A percentile compares a stretch with the other conserved stretches of the same genome.
Conservation (phyloP, 2,329 filamentous ascomycete species). For the Phaeosphaeria sp. region DNA sequence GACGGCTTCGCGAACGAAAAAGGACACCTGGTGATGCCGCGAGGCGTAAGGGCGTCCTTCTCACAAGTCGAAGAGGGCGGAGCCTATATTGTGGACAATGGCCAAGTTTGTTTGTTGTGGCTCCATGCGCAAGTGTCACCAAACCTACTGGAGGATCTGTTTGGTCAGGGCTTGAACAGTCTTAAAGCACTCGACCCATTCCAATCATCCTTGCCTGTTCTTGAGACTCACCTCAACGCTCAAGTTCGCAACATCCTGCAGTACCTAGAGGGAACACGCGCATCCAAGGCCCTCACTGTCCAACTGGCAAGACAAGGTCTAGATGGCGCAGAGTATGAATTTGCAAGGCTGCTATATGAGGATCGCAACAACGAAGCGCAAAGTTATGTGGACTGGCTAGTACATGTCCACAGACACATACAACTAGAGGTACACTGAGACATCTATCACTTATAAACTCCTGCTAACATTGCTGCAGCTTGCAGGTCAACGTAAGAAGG, state of each 20-base stretch:
- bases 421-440: slow-evolving; percentile 71
- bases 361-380: slow-evolving; percentile 97
- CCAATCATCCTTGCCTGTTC: slow-evolving; percentile 76
- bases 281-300: slow-evolving; percentile 85
- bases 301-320: slow-evolving; percentile 91
- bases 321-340: slow-evolving; percentile 96
- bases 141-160: slow-evolving; percentile 87
- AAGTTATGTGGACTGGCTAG: slow-evolving; percentile 98
- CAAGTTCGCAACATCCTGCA: slow-evolving; percentile 94
- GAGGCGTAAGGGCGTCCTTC: slow-evolving; percentile 81
- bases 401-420: slow-evolving; percentile 91
- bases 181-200: slow-evolving; percentile 83
- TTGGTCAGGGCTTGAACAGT: slow-evolving; percentile 74
- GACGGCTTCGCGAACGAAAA: slow-evolving; percentile 95
- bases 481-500: slow-evolving; percentile 73
- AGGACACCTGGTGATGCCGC: slow-evolving; percentile 85
- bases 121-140: slow-evolving; percentile 90
- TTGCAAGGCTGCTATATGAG: slow-evolving; percentile 87
- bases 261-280: slow-evolving; percentile 79
- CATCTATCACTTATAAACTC: background rate
- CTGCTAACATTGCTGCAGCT: slow-evolving; percentile 48
- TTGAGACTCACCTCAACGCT: slow-evolving; percentile 91
- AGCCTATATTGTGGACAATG: slow-evolving; percentile 93
- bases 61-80: slow-evolving; percentile 89
- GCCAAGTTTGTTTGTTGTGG: slow-evolving; percentile 91